These are phyloP conservation scores for Acorus calamus DNA, from an alignment of 106 monocot genomes.

Conservation along the genomic window DNA sequence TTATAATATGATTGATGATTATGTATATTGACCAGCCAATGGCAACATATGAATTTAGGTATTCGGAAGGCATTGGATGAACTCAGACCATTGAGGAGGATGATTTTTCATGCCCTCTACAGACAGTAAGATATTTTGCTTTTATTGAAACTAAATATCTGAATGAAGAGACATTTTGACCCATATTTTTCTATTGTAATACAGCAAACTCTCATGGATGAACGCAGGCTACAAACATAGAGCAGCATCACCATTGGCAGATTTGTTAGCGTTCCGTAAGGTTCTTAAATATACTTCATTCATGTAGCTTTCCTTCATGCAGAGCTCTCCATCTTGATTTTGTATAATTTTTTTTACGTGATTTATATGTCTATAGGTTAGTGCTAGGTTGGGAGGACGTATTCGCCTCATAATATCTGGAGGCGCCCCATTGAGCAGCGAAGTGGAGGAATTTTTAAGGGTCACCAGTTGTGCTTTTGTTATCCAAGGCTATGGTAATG, in stretches of 20 bases:
- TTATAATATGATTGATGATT: background rate
- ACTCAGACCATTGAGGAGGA: slow-evolving; percentile 65
- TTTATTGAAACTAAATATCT: background rate
- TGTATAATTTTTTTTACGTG: background rate
- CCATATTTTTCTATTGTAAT: slow-evolving; percentile 3
- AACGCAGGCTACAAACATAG: slow-evolving; percentile 52
- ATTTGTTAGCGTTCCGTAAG: slow-evolving; percentile 77
- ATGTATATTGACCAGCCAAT: background rate
- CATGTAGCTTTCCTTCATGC: background rate
- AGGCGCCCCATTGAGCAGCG: slow-evolving; percentile 72
- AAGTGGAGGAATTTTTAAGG: slow-evolving; percentile 86
- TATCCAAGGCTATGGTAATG: slow-evolving; percentile 80
- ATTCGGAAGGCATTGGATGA: slow-evolving; percentile 66
- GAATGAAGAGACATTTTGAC: background rate
- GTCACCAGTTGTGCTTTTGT: slow-evolving; percentile 74
- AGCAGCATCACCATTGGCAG: slow-evolving; percentile 74
- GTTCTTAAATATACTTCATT: slow-evolving; percentile 15
- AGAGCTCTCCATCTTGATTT: background rate
- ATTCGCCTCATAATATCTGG: slow-evolving; percentile 80
- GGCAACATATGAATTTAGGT: slow-evolving; percentile 25
- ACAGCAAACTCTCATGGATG: slow-evolving; percentile 82
- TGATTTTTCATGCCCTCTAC: slow-evolving; percentile 74
- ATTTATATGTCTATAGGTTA: slow-evolving; percentile 36
- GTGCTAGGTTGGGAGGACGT: slow-evolving; percentile 75
- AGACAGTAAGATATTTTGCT: slow-evolving; percentile 38